Base-by-base conservation (phyloP, 345 rosid species). In the Firmiana major region DNA sequence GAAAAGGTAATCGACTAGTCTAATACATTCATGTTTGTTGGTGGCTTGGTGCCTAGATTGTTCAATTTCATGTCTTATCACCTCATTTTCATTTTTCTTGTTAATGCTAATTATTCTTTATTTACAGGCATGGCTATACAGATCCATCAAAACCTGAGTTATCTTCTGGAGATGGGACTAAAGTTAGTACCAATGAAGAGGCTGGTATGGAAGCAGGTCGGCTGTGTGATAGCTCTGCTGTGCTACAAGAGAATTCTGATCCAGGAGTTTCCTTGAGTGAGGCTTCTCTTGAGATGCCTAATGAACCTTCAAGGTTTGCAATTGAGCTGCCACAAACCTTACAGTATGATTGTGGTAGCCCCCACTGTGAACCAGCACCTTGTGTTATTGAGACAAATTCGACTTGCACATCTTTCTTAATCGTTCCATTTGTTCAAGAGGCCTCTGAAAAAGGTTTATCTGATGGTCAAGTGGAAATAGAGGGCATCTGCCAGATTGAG, bases 271-370 rank as follows among this genome's bases (percentile, higher is more conserved):
- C 90, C 11, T 63, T 83, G 15, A 89, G 78, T 73, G 90, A 87
- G 74, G 81, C 79, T 79, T 82, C 92, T 5, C 76, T 58, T 43
- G 92, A 89, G 78, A 84, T 84, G 6, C 75, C 84, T 31, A 62
- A 70, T 63, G 96, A 86, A 65, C 71, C 74, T 54, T 63, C 73
- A 22, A 85, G 77, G 81, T 84, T 82, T 78, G 83, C 80, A 51
- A 77, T 79, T 45, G 93, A 88, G 86, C 79, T 87, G 26, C 90
- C 90, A 19, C 86, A 28, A 38, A 78, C 83, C 31, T 81, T 85
- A 12, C 87, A 87, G 71, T 87, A 86, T 70, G 90, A 87, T 55
- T 88, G 87, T 59, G 90, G 89, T 54, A 89, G 94, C 81, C 90
- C 93, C 40, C 86, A 82, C 22, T 62, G 79, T 45, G 82, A 82